phyloP scores from a whole-genome alignment of 1,139 yeast genomes.

The Komagataea norvegica region DNA sequence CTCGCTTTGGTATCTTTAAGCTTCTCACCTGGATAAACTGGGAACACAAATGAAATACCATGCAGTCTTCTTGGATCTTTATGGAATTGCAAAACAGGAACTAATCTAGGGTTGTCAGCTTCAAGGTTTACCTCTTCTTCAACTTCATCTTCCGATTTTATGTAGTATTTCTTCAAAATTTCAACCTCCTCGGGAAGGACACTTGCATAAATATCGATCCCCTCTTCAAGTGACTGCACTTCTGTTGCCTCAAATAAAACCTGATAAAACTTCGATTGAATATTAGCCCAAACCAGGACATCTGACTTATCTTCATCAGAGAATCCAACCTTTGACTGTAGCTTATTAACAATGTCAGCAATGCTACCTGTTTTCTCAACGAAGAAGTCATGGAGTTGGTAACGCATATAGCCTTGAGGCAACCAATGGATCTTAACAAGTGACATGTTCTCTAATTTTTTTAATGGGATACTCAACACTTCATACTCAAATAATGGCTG shows the following conservation, averaged over 20 bases:
- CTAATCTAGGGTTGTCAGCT: conserved; percentile 26
- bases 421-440: conserved; percentile 62
- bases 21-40: conserved; percentile 59
- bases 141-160: conserved; percentile 21
- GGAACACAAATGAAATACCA: conserved; percentile 84
- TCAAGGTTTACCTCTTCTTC: conserved; percentile 16
- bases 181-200: conserved; percentile 35
- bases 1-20: conserved; percentile 64
- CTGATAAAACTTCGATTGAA: conserved; percentile 31
- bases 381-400: conserved; percentile 63
- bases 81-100: conserved; percentile 67
- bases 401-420: conserved; percentile 55
- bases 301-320: conserved; percentile 45
- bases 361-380: conserved; percentile 61
- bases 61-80: conserved; percentile 68
- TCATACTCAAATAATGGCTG: conserved; percentile 63
- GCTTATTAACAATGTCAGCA: conserved; percentile 49
- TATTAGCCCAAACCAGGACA: conserved; percentile 42
- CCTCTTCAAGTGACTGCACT: conserved; percentile 29
- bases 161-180: conserved; percentile 12
- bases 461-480: conserved; percentile 64
- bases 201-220: conserved; percentile 32
- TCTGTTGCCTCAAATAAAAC: conserved; percentile 28
- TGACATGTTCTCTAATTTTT: conserved; percentile 73
- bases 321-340: conserved; percentile 53